Evolutionary conservation across 306 rosid species (phyloP), one percentile per base, ranked within the genome.

Genomic region (Castanea mollissima): DNA sequence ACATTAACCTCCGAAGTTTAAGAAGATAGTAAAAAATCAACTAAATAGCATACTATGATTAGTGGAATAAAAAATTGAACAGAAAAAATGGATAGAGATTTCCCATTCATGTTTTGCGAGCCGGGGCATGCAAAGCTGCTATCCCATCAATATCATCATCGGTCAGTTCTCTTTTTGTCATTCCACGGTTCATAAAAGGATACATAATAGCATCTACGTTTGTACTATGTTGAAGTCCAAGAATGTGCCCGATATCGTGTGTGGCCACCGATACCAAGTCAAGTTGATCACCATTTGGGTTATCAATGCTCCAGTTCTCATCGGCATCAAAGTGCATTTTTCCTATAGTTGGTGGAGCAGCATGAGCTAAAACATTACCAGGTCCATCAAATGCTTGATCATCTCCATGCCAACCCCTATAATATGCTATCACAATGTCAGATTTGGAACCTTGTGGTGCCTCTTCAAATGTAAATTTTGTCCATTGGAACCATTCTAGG

Each of bases 221-320:
- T 2, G 25, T 12, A 56, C 83, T 70, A 6, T 81, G 85, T 6
- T 10, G 18, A 52, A 84, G 82, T 15, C 87, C 82, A 25, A 80
- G 82, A 58, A 74, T 19, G 64, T 80, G 87, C 14, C 87, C 81
- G 2, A 81, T 21, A 21, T 85, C 85, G 60, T 85, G 85, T 10
- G 76, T 18, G 1, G 63, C 75, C 35, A 78, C 78, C 63, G 64
- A 63, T 3, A 77, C 18, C 44, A 72, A 5, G 29, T 77, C 78
- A 16, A 1, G 1, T 10, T 67, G 20, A 2, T 8, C 21, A 0
- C 0, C 3, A 0, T 55, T 81, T 11, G 72, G 71, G 16, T 10
- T 27, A 41, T 6, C 0, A 19, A 18, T 3, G 55, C 79, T 82
- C 68, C 82, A 82, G 12, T 67, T 13, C 12, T 78, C 76, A 32